Evolutionary conservation across 2,329 filamentous ascomycete genomes (phyloP), one percentile per base, ranked within the genome.

Genomic region (Fusarium incarnatum): DNA sequence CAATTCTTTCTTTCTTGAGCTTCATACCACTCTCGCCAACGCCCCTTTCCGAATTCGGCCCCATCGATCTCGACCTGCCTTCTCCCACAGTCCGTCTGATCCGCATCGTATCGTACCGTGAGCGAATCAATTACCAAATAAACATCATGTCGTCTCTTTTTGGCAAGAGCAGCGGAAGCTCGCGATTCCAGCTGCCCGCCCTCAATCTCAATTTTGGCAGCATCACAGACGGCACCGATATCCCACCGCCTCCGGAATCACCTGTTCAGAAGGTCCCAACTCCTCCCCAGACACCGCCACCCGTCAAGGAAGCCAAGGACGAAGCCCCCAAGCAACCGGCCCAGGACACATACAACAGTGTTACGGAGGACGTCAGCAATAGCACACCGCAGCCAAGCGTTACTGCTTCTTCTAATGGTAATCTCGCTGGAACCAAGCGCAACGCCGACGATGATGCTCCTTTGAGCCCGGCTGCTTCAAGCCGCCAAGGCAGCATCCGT

Each of bases 181-280:
- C 76, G 60, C 82, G 81, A 72, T 89, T 89, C 68, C 85, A 89
- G 79, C 83, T 89, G 61, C 87, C 87, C 11, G 84, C 83, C 48
- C 82, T 89, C 65, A 81, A 89, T 68, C 83, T 89, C 79, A 84
- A 88, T 70, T 88, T 89, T 72, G 83, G 84, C 63, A 87, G 84
- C 48, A 81, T 89, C 75, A 89, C 87, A 45, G 87, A 89, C 42
- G 87, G 87, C 56, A 89, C 87, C 76, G 76, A 87, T 74, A 89
- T 89, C 70, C 87, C 87, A 45, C 85, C 87, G 30, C 87, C 87
- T 25, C 81, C 81, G 48, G 86, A 86, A 20, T 89, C 87, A 49
- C 87, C 87, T 48, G 78, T 84, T 56, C 79, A 82, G 71, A 84
- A 86, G 76, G 81, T 82, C 42, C 81, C 81, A 46, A 81, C 82